Conservation (phyloP, 371 early-diverging fungal species). For the Choanephora cucurbitarum region DNA sequence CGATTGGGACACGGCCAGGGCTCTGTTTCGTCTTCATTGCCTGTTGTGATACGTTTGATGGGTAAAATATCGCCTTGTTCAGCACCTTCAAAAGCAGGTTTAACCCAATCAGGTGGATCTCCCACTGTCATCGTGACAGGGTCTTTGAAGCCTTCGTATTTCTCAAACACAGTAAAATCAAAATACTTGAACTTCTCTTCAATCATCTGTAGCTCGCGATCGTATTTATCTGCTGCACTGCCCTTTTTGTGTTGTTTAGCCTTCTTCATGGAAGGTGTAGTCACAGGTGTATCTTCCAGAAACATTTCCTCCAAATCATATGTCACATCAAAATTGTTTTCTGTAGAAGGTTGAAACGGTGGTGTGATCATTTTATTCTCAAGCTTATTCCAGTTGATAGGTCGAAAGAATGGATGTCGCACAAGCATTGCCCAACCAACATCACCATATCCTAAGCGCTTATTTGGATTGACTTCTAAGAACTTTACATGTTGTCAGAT, state of each 20-base stretch:
- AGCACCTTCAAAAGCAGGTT: slow-evolving; percentile 59
- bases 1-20: slow-evolving; percentile 33
- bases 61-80: slow-evolving; percentile 52
- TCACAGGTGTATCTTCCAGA: slow-evolving; percentile 82
- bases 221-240: slow-evolving; percentile 21
- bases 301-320: slow-evolving; percentile 92
- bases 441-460: slow-evolving; percentile 54
- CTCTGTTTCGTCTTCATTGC: neutral
- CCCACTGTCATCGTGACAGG: slow-evolving; percentile 67
- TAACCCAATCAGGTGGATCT: slow-evolving; percentile 74
- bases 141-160: slow-evolving; percentile 65
- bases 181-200: slow-evolving; percentile 64
- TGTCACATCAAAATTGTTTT: slow-evolving; percentile 90
- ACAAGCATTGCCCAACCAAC: slow-evolving; percentile 47
- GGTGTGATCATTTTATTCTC: slow-evolving; percentile 51
- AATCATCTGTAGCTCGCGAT: slow-evolving; percentile 52
- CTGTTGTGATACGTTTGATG: slow-evolving; percentile 42
- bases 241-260: slow-evolving; percentile 13
- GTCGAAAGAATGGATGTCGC: slow-evolving; percentile 56
- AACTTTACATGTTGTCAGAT: slow-evolving; percentile 33
- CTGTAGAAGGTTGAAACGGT: slow-evolving; percentile 62
- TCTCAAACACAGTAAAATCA: slow-evolving; percentile 68
- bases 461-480: slow-evolving; percentile 47
- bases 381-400: slow-evolving; percentile 50
- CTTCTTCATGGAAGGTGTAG: slow-evolving; percentile 14